Conservation (phyloP, 1,284 basidiomycete species). For the Boletellus dicymbophilus region DNA sequence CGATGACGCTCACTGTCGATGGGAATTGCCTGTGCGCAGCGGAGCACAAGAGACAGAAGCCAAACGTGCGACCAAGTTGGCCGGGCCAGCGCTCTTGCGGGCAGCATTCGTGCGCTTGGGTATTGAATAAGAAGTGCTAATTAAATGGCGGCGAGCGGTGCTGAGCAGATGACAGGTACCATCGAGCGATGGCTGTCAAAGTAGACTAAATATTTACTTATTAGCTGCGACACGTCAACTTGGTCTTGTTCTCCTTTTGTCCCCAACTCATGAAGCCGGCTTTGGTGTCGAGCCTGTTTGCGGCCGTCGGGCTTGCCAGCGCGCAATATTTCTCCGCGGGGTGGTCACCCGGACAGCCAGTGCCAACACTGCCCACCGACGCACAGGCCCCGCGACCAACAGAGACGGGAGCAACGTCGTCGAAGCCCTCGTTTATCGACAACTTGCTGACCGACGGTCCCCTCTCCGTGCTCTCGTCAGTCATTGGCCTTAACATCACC, state of each 20-base stretch:
- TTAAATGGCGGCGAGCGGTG: no score
- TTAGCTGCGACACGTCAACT: no score
- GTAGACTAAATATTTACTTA: not conserved
- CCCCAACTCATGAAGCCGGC: constrained; percentile 47
- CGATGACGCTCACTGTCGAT: constrained; percentile 43
- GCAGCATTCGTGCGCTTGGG: not conserved
- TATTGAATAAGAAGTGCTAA: not conserved
- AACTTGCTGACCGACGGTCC: constrained; percentile 38
- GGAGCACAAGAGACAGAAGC: constrained; percentile 16
- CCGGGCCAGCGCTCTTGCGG: constrained; percentile 2
- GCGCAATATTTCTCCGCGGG: constrained; percentile 78
- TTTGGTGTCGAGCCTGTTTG: constrained; percentile 37
- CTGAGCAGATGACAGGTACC: no score
- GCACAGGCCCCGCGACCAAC: constrained; percentile 18
- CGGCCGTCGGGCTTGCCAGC: constrained; percentile 37
- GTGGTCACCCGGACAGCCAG: constrained; percentile 72
- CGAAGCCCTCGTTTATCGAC: constrained; percentile 28
- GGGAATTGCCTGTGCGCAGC: constrained; percentile 37
- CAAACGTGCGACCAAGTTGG: constrained; percentile 13
- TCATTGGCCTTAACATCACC: constrained; percentile 69
- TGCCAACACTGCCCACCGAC: constrained; percentile 30
- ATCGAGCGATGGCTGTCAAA: no score
- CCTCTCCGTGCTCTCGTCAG: constrained; percentile 51
- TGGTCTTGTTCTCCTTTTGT: not conserved
- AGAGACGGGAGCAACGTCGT: constrained; percentile 10